phyloP scores from a whole-genome alignment of 352 stramenopile genomes.

The Pythium pectinolyticum region DNA sequence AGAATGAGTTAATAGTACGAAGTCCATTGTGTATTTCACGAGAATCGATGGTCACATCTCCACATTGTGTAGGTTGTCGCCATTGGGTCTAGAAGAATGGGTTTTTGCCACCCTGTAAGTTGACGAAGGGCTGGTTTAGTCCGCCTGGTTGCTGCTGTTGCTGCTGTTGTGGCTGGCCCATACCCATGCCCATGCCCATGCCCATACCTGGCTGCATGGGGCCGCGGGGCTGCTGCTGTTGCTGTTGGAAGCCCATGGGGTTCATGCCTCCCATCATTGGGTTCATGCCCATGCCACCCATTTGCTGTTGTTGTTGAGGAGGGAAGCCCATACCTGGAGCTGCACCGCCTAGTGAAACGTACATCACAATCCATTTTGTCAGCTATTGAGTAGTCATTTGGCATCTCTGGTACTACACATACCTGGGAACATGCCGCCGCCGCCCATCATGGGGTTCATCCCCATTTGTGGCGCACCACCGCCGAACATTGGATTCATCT shows the following conservation, averaged over 20 bases:
- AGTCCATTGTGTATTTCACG: conserved; percentile 2
- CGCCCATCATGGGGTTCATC: conserved; percentile 51
- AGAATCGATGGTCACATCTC: conserved; percentile 6
- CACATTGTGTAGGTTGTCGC: conserved; percentile 8
- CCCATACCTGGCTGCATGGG: conserved; percentile 40
- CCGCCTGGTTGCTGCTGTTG: conserved; percentile 40
- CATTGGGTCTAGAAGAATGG: conserved; percentile 41
- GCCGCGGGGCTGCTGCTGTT: conserved; percentile 46
- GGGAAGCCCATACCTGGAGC: conserved; percentile 51
- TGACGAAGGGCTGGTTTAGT: conserved; percentile 79
- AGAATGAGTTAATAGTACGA: conserved; percentile 10
- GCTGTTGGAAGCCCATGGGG: conserved; percentile 55
- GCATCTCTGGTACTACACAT: conserved; percentile 3
- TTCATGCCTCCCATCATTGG: conserved; percentile 54
- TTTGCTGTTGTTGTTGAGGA: conserved; percentile 26
- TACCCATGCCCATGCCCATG: conserved; percentile 33
- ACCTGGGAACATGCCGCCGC: conserved; percentile 53
- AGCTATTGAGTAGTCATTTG: neutral
- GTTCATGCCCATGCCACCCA: conserved; percentile 56
- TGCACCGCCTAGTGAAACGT: conserved; percentile 27
- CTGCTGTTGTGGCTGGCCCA: conserved; percentile 44
- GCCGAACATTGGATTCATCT: conserved; percentile 29
- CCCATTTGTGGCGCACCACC: conserved; percentile 24
- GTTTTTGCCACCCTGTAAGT: conserved; percentile 50
- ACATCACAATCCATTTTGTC: neutral